Conservation (phyloP, 2,329 filamentous ascomycete species). For the Scedosporium aurantiacum region DNA sequence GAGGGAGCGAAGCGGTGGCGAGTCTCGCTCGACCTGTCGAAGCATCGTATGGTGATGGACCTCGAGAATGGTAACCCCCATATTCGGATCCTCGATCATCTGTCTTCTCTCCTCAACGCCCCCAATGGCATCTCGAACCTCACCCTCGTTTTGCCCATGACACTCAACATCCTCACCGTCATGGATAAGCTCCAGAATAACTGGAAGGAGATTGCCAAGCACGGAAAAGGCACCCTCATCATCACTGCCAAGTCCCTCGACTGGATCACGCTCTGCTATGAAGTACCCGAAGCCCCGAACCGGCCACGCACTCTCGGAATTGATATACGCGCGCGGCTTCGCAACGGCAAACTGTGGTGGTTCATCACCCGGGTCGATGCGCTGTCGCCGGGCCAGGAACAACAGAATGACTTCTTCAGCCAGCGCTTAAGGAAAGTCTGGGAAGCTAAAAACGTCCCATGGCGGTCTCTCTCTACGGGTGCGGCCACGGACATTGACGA, state of each 20-base stretch:
- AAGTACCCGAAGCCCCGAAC: conserved; percentile 19
- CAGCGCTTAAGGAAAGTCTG: conserved; percentile 15
- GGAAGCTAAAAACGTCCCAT: conserved; percentile 15
- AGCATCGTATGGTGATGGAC: conserved; percentile 42
- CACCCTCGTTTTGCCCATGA: conserved; percentile 44
- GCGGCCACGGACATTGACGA: conserved; percentile 8
- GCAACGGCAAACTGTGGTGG: conserved; percentile 40
- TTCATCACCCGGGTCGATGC: conserved; percentile 28
- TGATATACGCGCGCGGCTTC: conserved; percentile 28
- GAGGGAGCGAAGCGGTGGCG: conserved; percentile 28
- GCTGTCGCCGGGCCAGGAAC: background rate
- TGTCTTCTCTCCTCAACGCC: conserved; percentile 48
- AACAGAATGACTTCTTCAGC: conserved; percentile 1
- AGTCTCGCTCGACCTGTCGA: conserved; percentile 47
- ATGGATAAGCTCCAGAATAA: conserved; percentile 48
- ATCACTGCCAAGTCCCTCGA: conserved; percentile 44
- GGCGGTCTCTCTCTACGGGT: conserved; percentile 17
- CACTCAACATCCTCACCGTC: conserved; percentile 53
- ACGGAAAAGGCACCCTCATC: conserved; percentile 34
- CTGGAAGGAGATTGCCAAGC: conserved; percentile 32
- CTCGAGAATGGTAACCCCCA: conserved; percentile 58
- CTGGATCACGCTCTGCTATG: conserved; percentile 46
- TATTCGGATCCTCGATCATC: conserved; percentile 46
- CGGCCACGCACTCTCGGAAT: conserved; percentile 33
- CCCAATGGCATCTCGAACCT: conserved; percentile 38